A percentile compares a stretch with the other conserved stretches of the same genome.
Conservation (phyloP, 495 filamentous ascomycete genomes). For the Zalerion maritima region DNA sequence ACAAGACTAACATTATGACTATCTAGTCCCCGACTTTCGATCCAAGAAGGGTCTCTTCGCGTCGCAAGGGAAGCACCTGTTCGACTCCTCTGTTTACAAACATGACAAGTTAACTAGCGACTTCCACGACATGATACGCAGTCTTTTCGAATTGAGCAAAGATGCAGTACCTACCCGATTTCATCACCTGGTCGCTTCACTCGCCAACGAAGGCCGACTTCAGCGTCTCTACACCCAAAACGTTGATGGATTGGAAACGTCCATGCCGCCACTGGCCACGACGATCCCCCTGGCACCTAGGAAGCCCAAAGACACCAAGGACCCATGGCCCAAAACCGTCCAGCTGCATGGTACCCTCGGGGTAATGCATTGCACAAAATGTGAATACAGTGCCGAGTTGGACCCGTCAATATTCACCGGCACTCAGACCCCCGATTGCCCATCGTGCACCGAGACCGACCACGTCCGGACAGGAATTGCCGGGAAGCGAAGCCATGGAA, state of each 20-base stretch:
- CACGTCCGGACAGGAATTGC: conserved; percentile 56
- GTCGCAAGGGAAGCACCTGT: conserved; percentile 80
- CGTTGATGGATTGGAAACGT: conserved; percentile 85
- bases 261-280: conserved; percentile 65
- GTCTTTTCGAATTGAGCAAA: conserved; percentile 59
- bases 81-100: conserved; percentile 94
- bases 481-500: conserved; percentile 85
- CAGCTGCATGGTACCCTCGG: conserved; percentile 89
- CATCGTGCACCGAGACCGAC: conserved; percentile 59
- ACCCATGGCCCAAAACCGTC: conserved; percentile 82
- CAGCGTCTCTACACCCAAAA: conserved; percentile 91
- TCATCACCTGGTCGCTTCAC: conserved; percentile 81
- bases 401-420: conserved; percentile 63
- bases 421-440: conserved; percentile 69
- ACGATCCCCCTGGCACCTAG: conserved; percentile 46
- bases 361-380: conserved; percentile 94
- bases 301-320: conserved; percentile 51
- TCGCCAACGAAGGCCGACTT: conserved; percentile 81
- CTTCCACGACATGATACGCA: conserved; percentile 92
- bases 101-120: conserved; percentile 71
- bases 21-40: conserved; percentile 85
- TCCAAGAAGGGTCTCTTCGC: conserved; percentile 80
- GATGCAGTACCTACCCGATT: conserved; percentile 74
- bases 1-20: conserved; percentile 10
- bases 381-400: conserved; percentile 50